Conservation (phyloP, 2,329 filamentous ascomycete genomes). For the Proliferodiscus dingleyae region DNA sequence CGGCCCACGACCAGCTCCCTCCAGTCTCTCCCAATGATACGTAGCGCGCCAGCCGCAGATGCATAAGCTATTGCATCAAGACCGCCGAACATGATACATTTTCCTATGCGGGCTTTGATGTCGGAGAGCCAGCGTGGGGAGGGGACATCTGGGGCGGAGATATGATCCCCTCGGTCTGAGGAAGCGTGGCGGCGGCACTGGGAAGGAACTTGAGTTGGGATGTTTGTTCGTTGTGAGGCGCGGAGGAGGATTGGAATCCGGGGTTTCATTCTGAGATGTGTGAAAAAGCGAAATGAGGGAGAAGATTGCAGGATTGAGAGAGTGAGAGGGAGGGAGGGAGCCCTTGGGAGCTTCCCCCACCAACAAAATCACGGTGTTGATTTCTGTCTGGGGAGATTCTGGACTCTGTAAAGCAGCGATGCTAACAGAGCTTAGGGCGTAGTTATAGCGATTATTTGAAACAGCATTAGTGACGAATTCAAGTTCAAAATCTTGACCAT, state of each 20-base stretch:
- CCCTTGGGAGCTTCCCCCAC: slow-evolving; percentile 2
- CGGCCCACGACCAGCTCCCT: slow-evolving; percentile 65
- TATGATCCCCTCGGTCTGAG: background rate
- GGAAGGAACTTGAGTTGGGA: background rate
- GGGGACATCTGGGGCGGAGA: slow-evolving; percentile 5
- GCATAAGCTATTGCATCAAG: slow-evolving; percentile 43
- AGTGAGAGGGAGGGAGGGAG: slow-evolving; percentile 3
- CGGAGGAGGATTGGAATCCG: slow-evolving; percentile 1
- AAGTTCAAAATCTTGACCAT: background rate
- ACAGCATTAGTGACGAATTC: too few species aligned
- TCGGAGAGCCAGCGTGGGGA: slow-evolving; percentile 63
- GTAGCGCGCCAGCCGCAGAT: slow-evolving; percentile 53
- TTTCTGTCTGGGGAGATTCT: too few species aligned
- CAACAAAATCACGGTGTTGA: background rate
- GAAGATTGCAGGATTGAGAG: background rate
- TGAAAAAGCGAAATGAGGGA: too few species aligned
- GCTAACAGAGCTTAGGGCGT: too few species aligned
- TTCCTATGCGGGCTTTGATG: slow-evolving; percentile 62
- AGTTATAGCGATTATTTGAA: too few species aligned
- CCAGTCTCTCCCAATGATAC: slow-evolving; percentile 62
- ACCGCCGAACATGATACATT: slow-evolving; percentile 67
- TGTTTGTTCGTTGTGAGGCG: background rate
- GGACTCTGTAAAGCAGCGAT: too few species aligned
- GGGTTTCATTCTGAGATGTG: slow-evolving; percentile 11
- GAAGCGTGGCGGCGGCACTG: background rate